A percentile compares a stretch with the other conserved stretches of the same genome.
These are phyloP conservation scores for Hyaloscypha finlandica DNA, from an alignment of 495 filamentous ascomycete species.

Conservation along the genomic window DNA sequence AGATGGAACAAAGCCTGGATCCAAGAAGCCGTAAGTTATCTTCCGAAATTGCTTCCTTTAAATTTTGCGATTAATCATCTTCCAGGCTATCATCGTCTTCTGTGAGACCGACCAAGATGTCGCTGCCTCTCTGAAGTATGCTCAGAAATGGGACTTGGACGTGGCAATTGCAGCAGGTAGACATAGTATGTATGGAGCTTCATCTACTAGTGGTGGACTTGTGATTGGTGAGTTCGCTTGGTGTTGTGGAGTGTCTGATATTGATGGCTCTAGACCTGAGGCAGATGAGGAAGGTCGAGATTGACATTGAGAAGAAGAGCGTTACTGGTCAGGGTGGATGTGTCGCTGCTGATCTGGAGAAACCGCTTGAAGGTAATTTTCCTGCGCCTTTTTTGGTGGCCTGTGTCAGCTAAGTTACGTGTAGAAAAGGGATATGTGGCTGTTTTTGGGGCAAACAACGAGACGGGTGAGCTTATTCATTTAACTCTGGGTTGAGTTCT, in stretches of 20 bases:
- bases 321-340: constrained; percentile 26
- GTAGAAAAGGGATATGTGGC: constrained; percentile 17
- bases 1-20: constrained; percentile 22
- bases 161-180: constrained; percentile 16
- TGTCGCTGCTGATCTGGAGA: constrained; percentile 19
- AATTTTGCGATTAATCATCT: not conserved
- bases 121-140: constrained; percentile 6
- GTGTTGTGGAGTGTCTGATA: not conserved
- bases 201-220: constrained; percentile 19
- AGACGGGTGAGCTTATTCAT: constrained; percentile 9
- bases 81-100: constrained; percentile 18
- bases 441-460: constrained; percentile 24
- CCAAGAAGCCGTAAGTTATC: constrained; percentile 19
- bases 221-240: constrained; percentile 17
- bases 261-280: constrained; percentile 12
- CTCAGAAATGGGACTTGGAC: constrained; percentile 17
- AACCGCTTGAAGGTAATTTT: constrained; percentile 5
- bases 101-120: constrained; percentile 21
- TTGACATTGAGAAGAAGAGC: constrained; percentile 14
- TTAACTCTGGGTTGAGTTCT: not conserved
- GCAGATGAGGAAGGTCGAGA: constrained; percentile 21
- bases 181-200: constrained; percentile 23
- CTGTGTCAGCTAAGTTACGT: not conserved
- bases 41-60: not conserved
- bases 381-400: not conserved